A percentile compares a stretch with the other conserved stretches of the same genome.
These are phyloP conservation scores for Prunus mongolica DNA, from an alignment of 306 rosid genomes.

Conservation along the genomic window DNA sequence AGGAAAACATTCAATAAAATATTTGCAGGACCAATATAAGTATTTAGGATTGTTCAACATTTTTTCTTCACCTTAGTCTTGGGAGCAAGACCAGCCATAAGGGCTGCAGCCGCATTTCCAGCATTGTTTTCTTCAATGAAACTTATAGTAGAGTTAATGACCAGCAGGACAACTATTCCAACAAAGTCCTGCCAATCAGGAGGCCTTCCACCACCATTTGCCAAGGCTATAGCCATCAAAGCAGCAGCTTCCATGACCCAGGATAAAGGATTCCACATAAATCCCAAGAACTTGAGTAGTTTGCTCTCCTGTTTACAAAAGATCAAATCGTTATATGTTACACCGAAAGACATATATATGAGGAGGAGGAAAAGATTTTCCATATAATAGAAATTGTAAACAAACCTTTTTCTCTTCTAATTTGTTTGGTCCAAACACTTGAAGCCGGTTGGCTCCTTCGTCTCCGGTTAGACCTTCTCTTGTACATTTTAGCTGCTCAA, in stretches of 20 bases:
- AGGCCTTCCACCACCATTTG: constrained; percentile 81
- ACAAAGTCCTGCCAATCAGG: constrained; percentile 99
- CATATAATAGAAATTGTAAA: neutral
- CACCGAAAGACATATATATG: neutral
- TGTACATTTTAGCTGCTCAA: constrained; percentile 86
- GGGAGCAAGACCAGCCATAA: constrained; percentile 99
- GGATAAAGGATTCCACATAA: constrained; percentile 98
- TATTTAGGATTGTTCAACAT: neutral
- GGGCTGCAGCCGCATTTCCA: constrained; percentile 99
- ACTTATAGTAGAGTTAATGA: constrained; percentile 95
- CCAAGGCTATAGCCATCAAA: constrained; percentile 89
- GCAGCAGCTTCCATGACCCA: constrained; percentile 99
- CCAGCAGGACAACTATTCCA: constrained; percentile 64
- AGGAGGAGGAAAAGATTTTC: neutral
- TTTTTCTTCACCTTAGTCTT: constrained; percentile 71
- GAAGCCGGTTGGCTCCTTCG: constrained; percentile 85
- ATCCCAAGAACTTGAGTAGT: constrained; percentile 79
- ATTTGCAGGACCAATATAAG: neutral
- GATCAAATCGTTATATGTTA: constrained; percentile 10
- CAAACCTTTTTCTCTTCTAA: constrained; percentile 89
- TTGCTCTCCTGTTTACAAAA: constrained; percentile 76
- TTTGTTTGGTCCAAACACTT: constrained; percentile 96
- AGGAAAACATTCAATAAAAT: constrained; percentile 10
- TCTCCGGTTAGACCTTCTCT: constrained; percentile 69
- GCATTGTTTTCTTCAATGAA: constrained; percentile 95